Evolutionary conservation across 805 yeast species (phyloP), one percentile per base, ranked within the genome.

Genomic region (Jamesozyma spencerorum): DNA sequence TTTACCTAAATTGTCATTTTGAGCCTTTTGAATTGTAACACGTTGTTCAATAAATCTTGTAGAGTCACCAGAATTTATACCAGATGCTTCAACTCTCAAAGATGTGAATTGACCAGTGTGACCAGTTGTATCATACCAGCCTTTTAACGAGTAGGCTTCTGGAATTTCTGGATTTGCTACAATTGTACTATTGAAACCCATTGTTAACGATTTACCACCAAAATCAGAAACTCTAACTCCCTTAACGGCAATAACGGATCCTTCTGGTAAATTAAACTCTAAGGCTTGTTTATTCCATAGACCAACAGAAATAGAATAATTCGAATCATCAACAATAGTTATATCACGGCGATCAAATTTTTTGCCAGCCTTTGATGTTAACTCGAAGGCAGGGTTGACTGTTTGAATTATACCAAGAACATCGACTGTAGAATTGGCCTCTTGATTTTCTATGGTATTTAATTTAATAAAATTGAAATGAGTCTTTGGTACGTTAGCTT

Each of bases 51-150:
- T 69, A 14, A 70, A 57, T 36, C 65, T 69, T 31, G 64, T 62
- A 12, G 58, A 55, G 10, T 60, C 59, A n/a, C 64, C 50, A 18
- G 37, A 11, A n/a, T 38, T 33, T 17, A 62, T 44, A 17, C 58
- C 54, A 2, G 66, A 45, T n/a, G 64, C 62, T 48, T 80, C 87
- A 5, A 66, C 60, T 54, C 75, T 79, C 57, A 85, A 62, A 10
- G 79, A 66, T 50, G 75, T 74, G 66, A 84, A 87, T 31, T 60
- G 64, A 41, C 77, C 77, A 40, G 68, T 63, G 18, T 71, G 70
- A 31, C 96, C 97, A 50, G 74, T 77, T 31, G 81, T 74, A 55
- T 86, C 95, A 55, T 78, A 92, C 99, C 99, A 92, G 5, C 97
- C 97, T 62, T 86, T 85, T 50, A 92, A 72, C 40, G 76, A 72